phyloP scores from a whole-genome alignment of 805 yeast genomes.

The Candida alai region DNA sequence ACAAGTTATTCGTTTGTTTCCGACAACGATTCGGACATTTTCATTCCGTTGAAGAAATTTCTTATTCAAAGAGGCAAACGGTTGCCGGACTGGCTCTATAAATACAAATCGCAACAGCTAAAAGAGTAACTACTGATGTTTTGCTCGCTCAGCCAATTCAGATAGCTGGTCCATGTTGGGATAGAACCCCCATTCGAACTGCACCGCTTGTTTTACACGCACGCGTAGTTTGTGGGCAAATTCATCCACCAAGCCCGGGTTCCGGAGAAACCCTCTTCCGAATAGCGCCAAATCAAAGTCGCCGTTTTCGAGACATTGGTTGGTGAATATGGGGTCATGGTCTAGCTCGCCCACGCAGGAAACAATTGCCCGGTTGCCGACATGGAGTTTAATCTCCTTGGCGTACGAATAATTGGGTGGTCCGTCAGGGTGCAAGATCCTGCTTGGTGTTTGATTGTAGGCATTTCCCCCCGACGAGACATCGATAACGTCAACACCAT shows the following conservation, averaged over 20 bases:
- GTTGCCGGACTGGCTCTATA: conserved; percentile 17
- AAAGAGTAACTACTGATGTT: conserved; percentile 5
- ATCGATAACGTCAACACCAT: conserved; percentile 51
- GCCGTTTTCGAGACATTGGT: conserved; percentile 38
- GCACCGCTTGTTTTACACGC: conserved; percentile 30
- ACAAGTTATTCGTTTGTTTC: conserved; percentile 65
- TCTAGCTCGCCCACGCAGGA: conserved; percentile 46
- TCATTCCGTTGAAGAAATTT: conserved; percentile 49
- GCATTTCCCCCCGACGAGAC: conserved; percentile 51
- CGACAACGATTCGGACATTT: conserved; percentile 50
- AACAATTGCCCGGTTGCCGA: conserved; percentile 39
- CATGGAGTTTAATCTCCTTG: conserved; percentile 35
- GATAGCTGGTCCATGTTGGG: conserved; percentile 13
- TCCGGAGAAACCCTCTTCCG: conserved; percentile 43
- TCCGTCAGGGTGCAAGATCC: conserved; percentile 1
- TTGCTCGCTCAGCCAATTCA: conserved; percentile 14
- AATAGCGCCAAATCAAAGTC: conserved; percentile 44
- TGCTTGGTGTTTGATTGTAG: conserved; percentile 23
- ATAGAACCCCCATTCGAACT: conserved; percentile 16
- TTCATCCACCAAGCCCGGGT: conserved; percentile 45
- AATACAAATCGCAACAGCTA: conserved; percentile 6
- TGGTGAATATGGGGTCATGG: conserved; percentile 29
- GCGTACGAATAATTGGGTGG: conserved; percentile 40
- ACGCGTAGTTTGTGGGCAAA: conserved; percentile 50
- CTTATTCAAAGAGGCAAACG: conserved; percentile 31